Conservation (phyloP, 345 rosid species). For the Eucalyptus pauciflora region DNA sequence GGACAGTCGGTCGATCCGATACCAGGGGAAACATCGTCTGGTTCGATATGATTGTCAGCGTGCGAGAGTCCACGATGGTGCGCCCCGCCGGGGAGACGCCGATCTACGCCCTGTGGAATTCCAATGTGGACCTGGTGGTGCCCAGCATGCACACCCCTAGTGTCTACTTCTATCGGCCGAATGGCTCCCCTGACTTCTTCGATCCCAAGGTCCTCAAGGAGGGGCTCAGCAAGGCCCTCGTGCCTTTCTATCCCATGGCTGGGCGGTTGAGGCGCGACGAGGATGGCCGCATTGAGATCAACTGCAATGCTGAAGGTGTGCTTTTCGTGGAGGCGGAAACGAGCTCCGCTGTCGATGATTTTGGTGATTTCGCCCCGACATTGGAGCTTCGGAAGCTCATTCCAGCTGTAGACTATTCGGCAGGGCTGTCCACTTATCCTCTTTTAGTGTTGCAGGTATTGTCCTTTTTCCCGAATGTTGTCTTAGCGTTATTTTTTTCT, state of each 20-base stretch:
- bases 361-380: slow-evolving; percentile 88
- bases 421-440: slow-evolving; percentile 59
- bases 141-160: slow-evolving; percentile 92
- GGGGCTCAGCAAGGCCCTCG: slow-evolving; percentile 64
- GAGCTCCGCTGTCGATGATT: slow-evolving; percentile 48
- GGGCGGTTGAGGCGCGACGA: slow-evolving; percentile 29
- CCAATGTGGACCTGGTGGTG: slow-evolving; percentile 82
- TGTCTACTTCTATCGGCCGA: slow-evolving; percentile 85
- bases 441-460: slow-evolving; percentile 84
- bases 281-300: slow-evolving; percentile 82
- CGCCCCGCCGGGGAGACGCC: slow-evolving; percentile 66
- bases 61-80: slow-evolving; percentile 68
- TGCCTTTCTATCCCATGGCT: slow-evolving; percentile 95
- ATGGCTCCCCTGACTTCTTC: slow-evolving; percentile 51
- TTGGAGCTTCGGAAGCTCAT: slow-evolving; percentile 75
- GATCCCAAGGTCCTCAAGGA: slow-evolving; percentile 48
- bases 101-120: slow-evolving; percentile 49
- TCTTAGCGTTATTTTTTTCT: neutral
- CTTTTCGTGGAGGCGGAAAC: slow-evolving; percentile 81
- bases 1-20: neutral
- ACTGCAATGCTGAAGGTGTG: slow-evolving; percentile 81
- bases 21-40: neutral
- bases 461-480: neutral
- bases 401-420: slow-evolving; percentile 79
- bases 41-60: slow-evolving; percentile 44